Evolutionary conservation across 1,284 basidiomycete genomes (phyloP), one percentile per base, ranked within the genome.

Genomic region (Kalmanozyma brasiliensis): DNA sequence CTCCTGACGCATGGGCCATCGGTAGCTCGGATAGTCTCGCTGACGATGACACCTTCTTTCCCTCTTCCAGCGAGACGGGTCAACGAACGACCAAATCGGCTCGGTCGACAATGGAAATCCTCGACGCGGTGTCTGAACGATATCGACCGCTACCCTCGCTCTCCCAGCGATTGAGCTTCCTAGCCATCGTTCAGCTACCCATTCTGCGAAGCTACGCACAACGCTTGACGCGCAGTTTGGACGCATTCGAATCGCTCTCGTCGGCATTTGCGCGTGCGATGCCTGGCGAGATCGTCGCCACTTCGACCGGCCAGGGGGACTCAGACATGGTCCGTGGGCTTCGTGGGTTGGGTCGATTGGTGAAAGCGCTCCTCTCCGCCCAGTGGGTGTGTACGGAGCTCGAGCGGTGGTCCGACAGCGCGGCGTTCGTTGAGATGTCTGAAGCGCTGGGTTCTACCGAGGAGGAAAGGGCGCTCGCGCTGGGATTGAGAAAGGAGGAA

Each of bases 1-100:
- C 90, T 1, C 76, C 88, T 0, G 90, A 94, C 59, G 94, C 95
- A 0, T 98, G 94, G 94, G 85, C 87, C n/a, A 88, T 96, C 43
- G 86, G 87, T 1, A 47, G 55, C 7, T 89, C 91, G 42, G 91
- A 90, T 46, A 69, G 64, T 13, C 59, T 74, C 6, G 86, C 88
- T 20, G 83, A 84, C 1, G 86, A 88, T 35, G 85, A 86, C 23
- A 43, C 63, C 33, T 10, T 66, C 14, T 56, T 59, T 40, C 20
- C 38, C 34, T 49, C 57, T 11, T 26, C 52, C 33, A 33, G 32
- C 20, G 11, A 20, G 6, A 10, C 32, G 16, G 52, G 65, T 3
- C 48, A 51, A 19, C 24, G 68, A 9, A 76, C 80, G 3, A 80
- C 79, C 6, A 65, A 66, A 17, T 75, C 68, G 9, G 76, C 80